phyloP scores from a whole-genome alignment of 805 yeast genomes.

The Nakazawaea laoshanensis region DNA sequence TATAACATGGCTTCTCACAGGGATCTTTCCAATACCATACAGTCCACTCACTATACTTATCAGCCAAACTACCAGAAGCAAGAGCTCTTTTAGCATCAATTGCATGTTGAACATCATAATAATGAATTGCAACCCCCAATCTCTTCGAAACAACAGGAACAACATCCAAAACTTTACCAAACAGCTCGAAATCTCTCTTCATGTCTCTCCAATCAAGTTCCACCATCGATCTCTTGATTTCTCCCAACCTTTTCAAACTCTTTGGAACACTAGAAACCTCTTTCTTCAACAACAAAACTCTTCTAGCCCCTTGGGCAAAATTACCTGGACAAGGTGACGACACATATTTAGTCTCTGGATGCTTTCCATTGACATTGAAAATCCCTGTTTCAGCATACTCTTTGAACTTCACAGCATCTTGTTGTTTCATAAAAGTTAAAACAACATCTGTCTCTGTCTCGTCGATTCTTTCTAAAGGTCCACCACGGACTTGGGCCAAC shows the following conservation, averaged over 20 bases:
- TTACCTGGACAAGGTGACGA: slow-evolving; percentile 15
- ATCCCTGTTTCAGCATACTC: slow-evolving; percentile 42
- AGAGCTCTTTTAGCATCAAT: slow-evolving; percentile 38
- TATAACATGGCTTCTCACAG: slow-evolving; percentile 45
- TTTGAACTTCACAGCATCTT: slow-evolving; percentile 47
- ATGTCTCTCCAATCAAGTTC: slow-evolving; percentile 37
- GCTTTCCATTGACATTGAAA: slow-evolving; percentile 51
- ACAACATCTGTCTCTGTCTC: slow-evolving; percentile 14
- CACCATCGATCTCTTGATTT: too few relatives aligned
- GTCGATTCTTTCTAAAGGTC: slow-evolving; percentile 56
- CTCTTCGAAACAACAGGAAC: slow-evolving; percentile 61
- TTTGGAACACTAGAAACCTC: too few relatives aligned
- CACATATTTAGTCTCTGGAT: slow-evolving; percentile 20
- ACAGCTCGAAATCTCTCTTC: slow-evolving; percentile 39
- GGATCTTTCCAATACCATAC: slow-evolving; percentile 62
- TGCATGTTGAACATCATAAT: slow-evolving; percentile 49
- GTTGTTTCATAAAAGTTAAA: slow-evolving; percentile 34
- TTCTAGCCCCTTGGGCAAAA: slow-evolving; percentile 36
- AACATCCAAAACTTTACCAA: slow-evolving; percentile 55
- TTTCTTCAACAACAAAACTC: slow-evolving; percentile 44
- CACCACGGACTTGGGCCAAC: slow-evolving; percentile 54
- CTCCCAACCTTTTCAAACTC: too few relatives aligned
- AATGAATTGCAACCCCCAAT: slow-evolving; percentile 53
- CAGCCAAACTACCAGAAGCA: slow-evolving; percentile 21
- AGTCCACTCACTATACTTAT: slow-evolving; percentile 51